Conservation (phyloP, 805 yeast species). For the Metschnikowia lunata region DNA sequence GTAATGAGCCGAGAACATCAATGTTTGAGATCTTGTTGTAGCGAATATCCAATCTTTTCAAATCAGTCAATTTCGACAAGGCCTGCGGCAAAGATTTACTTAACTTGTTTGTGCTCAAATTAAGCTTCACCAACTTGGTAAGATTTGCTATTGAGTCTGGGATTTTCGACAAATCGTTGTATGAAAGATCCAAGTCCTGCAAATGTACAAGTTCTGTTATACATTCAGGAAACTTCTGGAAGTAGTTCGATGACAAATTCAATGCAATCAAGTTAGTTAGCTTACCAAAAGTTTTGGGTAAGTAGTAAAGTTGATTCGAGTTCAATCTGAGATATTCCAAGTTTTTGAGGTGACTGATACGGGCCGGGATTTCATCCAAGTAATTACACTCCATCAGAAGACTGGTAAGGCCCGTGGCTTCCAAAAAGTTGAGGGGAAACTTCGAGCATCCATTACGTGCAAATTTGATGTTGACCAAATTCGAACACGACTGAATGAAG, state of each 20-base stretch:
- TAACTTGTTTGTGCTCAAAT: constrained; percentile 69
- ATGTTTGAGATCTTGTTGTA: constrained; percentile 58
- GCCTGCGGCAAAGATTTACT: constrained; percentile 47
- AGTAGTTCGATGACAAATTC: constrained; percentile 75
- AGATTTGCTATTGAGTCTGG: constrained; percentile 62
- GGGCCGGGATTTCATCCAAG: constrained; percentile 56
- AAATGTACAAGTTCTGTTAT: constrained; percentile 57
- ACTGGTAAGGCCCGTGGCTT: constrained; percentile 60
- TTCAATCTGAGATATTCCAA: constrained; percentile 61
- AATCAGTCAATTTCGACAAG: constrained; percentile 47
- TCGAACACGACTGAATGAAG: constrained; percentile 77
- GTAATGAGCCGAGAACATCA: constrained; percentile 52
- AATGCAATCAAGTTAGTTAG: constrained; percentile 52
- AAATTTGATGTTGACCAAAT: constrained; percentile 62
- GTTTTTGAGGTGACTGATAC: constrained; percentile 49
- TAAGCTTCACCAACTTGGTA: constrained; percentile 59
- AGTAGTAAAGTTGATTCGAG: constrained; percentile 62
- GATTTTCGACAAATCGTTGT: constrained; percentile 60
- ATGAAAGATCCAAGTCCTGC: constrained; percentile 71
- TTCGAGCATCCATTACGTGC: constrained; percentile 67
- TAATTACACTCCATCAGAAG: constrained; percentile 78
- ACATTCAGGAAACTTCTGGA: constrained; percentile 59
- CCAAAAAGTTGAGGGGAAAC: constrained; percentile 70
- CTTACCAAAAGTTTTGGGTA: constrained; percentile 60
- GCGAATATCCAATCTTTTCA: constrained; percentile 73